Evolutionary conservation across 108 stramenopile species (phyloP), one percentile per base, ranked within the genome.

Genomic region (Cyclotella baltica): DNA sequence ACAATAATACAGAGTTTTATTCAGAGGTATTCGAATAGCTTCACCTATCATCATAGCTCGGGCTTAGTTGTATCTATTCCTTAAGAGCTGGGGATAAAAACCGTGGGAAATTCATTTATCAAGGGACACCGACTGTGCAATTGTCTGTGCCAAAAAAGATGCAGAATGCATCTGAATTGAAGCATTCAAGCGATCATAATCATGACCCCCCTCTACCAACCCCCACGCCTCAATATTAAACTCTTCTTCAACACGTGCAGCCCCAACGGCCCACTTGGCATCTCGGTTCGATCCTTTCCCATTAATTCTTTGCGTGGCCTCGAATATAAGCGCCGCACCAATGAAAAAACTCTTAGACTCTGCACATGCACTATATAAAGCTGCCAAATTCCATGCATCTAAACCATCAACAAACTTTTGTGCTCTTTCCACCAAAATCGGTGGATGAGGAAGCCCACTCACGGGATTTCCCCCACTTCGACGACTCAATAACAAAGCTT

Each of bases 171-270:
- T 77, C 46, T 95, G 90, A 29, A 96, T 89, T 25, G 91, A 87
- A 52, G 83, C 84, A 75, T 96, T 96, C 63, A 96, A 74, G 37
- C 91, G 66, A 89, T 97, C 96, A 70, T 95, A 94, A 80, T 97
- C 99, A 84, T 99, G 99, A 22, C 93, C 96, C 6, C 98, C 99
- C 73, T 99, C 99, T 30, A 99, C 98, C 55, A 99, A 77, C 13
- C 99, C 99, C 98, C 98, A 98, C 47, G 75, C 78, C 36, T 91
- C 88, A 70, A 99, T 96, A 73, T 99, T 95, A 74, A 97, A 98
- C 74, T 98, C 98, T 78, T 99, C 99, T 80, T 99, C 99, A 3
- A 99, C 89, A 18, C 99, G 86, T 18, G 91, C 82, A 11, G 98
- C 98, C 27, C 81, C 75, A 36, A 89, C 75, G 15, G 96, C 98